Base-by-base conservation (phyloP, 2,329 filamentous ascomycete genomes). In the Neobulgaria alba region DNA sequence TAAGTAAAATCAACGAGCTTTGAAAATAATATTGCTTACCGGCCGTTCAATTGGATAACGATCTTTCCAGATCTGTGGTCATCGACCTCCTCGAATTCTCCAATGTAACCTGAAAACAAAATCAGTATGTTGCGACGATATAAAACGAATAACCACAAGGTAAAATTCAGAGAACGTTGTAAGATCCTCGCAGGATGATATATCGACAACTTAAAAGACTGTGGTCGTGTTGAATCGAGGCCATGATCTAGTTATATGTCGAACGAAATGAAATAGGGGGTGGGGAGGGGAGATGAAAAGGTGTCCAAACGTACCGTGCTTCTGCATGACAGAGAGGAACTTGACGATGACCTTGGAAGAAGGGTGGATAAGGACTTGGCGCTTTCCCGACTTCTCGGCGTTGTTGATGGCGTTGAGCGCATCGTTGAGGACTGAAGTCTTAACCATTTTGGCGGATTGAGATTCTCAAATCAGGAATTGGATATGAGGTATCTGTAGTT, bases 161-260 rank as follows among this genome's bases (percentile, higher is more conserved):
- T n/a, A 63, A 44, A 67, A 72, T 71, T 85, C 78, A 74, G 82
- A 82, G 79, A 87, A 93, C 83, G 84, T 95, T n/a, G 88, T 95
- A 94, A 95, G 88, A 90, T 83, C 82, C 78, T 82, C 82, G 82
- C 78, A 67, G n/a, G 67, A 85, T 72, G 67, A 92, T 98, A 71
- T 98, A 85, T 93, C 92, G 90, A 87, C 79, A 80, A 93, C 80
- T 96, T 96, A 98, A 96, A 98, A 87, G 89, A 87, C 90, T 87
- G 80, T 82, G 76, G 81, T 83, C 85, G 88, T 95, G 69, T 75
- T 68, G 73, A 63, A 67, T 77, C 78, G 79, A 82, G 82, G 90
- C 82, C 79, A 79, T 87, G 82, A 83, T 86, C 90, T 95, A 98
- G 92, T 96, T 96, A 96, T 96, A 95, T 84, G 83, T 89, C 90